Percentiles rank a stretch among this genome's conserved stretches.
Evolutionary conservation across 2,329 filamentous ascomycete species (phyloP).

Genomic region (Teratosphaeria destructans): DNA sequence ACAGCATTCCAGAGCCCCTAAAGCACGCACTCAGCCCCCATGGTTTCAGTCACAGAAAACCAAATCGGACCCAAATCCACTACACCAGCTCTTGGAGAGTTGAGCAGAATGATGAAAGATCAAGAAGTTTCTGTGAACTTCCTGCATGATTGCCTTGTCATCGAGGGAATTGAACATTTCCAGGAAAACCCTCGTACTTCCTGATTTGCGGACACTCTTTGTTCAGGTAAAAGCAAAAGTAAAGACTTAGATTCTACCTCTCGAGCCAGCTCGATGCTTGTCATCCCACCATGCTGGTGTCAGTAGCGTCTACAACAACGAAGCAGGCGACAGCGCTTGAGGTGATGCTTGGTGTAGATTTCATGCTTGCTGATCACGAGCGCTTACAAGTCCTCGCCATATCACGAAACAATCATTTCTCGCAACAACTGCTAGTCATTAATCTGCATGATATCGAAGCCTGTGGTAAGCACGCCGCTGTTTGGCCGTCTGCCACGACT

Average conservation of each 20-base stretch:
- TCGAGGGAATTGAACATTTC: background rate
- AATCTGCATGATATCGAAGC: background rate
- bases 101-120: conserved; percentile 32
- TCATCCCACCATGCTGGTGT: background rate
- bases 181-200: background rate
- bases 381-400: too few species aligned
- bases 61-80: too few species aligned
- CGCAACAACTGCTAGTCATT: background rate
- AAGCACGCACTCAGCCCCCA: too few species aligned
- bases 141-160: conserved; percentile 25
- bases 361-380: too few species aligned
- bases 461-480: background rate
- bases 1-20: too few species aligned
- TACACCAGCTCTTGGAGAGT: conserved; percentile 27
- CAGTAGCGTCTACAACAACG: too few species aligned
- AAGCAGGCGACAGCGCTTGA: too few species aligned
- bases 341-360: too few species aligned
- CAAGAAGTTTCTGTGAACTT: conserved; percentile 31
- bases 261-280: background rate
- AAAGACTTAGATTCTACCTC: background rate
- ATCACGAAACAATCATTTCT: too few species aligned
- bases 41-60: too few species aligned
- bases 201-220: background rate
- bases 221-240: background rate
- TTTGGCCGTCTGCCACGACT: too few species aligned